Evolutionary conservation across 1,284 basidiomycete species (phyloP).

Genomic region (Wallemia mellicola): DNA sequence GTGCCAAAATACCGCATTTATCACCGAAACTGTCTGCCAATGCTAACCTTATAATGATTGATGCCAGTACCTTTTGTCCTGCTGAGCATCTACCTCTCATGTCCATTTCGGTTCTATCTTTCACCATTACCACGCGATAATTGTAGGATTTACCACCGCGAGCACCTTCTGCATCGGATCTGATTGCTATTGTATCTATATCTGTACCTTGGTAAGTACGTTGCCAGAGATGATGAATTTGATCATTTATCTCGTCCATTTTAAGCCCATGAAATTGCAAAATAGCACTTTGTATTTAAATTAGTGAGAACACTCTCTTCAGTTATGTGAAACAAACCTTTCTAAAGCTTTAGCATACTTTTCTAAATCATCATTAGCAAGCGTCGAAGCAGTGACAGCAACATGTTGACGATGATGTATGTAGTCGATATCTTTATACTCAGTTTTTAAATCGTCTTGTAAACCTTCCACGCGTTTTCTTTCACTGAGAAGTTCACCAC

Average conservation of each 20-base stretch:
- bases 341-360: conserved; percentile 90
- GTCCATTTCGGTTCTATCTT: conserved; percentile 96
- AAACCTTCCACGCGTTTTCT: conserved; percentile 33
- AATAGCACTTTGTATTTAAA: conserved; percentile 36
- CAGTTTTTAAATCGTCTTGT: conserved; percentile 38
- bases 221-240: conserved; percentile 83
- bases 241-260: conserved; percentile 98
- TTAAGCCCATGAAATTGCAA: conserved; percentile 96
- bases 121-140: conserved; percentile 95
- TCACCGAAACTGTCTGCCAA: conserved; percentile 90
- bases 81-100: conserved; percentile 97
- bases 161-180: conserved; percentile 68
- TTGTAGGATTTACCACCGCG: conserved; percentile 77
- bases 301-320: too few relatives aligned
- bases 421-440: conserved; percentile 67
- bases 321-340: conserved; percentile 26
- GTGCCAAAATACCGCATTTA: conserved; percentile 84
- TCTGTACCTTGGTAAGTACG: conserved; percentile 98
- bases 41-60: conserved; percentile 95
- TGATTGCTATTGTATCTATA: conserved; percentile 89
- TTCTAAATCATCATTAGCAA: conserved; percentile 80
- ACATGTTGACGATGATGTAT: conserved; percentile 48
- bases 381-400: conserved; percentile 83
- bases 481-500: conserved; percentile 10
- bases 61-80: conserved; percentile 93